phyloP scores from a whole-genome alignment of 2,329 filamentous ascomycete species.

The Ampelomyces quisqualis region DNA sequence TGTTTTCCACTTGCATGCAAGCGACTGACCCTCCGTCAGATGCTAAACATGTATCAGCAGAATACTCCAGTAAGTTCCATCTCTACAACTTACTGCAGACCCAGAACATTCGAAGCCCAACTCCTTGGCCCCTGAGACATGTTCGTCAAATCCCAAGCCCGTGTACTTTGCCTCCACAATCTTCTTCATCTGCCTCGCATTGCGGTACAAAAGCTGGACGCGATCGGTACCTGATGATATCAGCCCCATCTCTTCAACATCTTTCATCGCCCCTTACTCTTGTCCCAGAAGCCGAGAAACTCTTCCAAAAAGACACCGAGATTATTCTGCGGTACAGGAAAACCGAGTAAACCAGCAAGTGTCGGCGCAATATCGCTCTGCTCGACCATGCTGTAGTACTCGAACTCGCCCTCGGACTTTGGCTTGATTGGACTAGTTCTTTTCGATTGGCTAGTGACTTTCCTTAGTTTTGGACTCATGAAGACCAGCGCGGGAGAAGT shows the following conservation, averaged over 20 bases:
- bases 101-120: conserved; percentile 14
- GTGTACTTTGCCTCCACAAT: conserved; percentile 75
- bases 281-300: conserved; percentile 74
- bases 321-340: conserved; percentile 87
- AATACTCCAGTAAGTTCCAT: neutral
- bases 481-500: conserved; percentile 92
- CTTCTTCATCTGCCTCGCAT: conserved; percentile 75
- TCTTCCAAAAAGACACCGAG: conserved; percentile 81
- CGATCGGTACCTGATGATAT: conserved; percentile 51
- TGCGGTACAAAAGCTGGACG: conserved; percentile 69
- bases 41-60: conserved; percentile 3
- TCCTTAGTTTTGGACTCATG: conserved; percentile 76
- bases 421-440: conserved; percentile 58
- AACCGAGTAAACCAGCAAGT: conserved; percentile 78
- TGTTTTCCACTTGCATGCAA: conserved; percentile 69
- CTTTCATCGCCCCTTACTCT: conserved; percentile 60
- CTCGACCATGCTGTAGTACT: conserved; percentile 82
- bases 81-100: conserved; percentile 6
- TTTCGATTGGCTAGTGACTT: conserved; percentile 47
- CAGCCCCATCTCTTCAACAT: conserved; percentile 9
- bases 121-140: conserved; percentile 8
- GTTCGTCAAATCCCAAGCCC: conserved; percentile 51
- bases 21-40: conserved; percentile 33
- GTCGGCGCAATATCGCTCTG: conserved; percentile 94
- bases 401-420: conserved; percentile 62